Base-by-base conservation (phyloP, 495 filamentous ascomycete species). In the Rhypophila decipiens region DNA sequence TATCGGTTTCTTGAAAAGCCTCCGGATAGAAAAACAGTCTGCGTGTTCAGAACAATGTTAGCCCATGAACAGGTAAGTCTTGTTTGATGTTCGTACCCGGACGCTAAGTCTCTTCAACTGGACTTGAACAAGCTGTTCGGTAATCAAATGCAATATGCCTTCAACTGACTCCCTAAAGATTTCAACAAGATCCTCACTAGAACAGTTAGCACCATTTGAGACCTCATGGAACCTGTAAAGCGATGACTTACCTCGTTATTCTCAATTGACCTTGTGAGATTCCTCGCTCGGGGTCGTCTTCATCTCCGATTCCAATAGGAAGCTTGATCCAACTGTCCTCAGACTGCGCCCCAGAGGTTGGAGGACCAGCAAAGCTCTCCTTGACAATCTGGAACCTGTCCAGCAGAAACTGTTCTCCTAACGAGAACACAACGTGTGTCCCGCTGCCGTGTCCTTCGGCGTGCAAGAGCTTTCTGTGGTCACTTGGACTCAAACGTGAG, bases 131-230 rank as follows among this genome's bases (percentile, higher is more conserved):
- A 54, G 19, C 46, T 54, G 51, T 20, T 44, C 15, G 5, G 34
- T 15, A 27, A 49, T 46, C 17, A 54, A 40, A 10, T 42, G 11
- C 3, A 10, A 17, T 17, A 27, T 54, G 2, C 45, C 51, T 9
- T 24, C 39, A 29, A 54, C 46, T 3, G 19, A 49, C 3, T 46
- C 51, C 13, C 19, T 1, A 29, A 54, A 54, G 41, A 54, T 54
- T 2, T 29, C 41, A 21, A 46, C 44, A 36, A 55, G 19, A 23
- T 55, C 52, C 29, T 24, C 27, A 8, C 36, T 38, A 42, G 19
- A 24, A 39, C 17, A 39, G 13, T 19, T 24, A 17, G 39, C 20
- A 10, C 9, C n/a, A 10, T n/a, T 17, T 21, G n/a, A n/a, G n/a
- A n/a, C n/a, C n/a, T n/a, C n/a, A n/a, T n/a, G n/a, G n/a, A n/a